These are phyloP conservation scores for Durio zibethinus DNA, from an alignment of 345 rosid genomes.

Conservation along the genomic window DNA sequence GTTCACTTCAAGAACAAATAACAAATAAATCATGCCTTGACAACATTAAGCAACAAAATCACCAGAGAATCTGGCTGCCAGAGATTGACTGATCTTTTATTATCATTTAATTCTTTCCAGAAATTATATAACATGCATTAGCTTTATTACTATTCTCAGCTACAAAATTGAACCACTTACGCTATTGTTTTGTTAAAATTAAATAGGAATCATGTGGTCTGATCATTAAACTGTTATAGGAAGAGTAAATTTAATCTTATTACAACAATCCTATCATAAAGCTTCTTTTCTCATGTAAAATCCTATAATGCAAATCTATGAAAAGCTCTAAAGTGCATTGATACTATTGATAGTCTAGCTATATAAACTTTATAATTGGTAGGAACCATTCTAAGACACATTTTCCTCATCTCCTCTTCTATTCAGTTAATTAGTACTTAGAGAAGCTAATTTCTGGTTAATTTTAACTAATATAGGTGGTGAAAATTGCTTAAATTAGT, in stretches of 20 bases:
- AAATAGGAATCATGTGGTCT: not conserved
- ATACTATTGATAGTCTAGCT: not conserved
- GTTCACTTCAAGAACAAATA: slow-evolving; percentile 1
- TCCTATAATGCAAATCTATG: not conserved
- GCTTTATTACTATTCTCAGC: not conserved
- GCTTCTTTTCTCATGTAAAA: not conserved
- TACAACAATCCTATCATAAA: not conserved
- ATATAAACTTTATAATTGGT: not conserved
- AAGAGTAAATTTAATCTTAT: not conserved
- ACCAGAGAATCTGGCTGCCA: not conserved
- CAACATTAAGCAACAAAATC: not conserved
- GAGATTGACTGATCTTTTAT: not conserved
- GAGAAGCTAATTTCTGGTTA: not conserved
- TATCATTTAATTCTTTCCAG: not conserved
- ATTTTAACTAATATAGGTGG: not conserved
- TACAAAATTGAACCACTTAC: not conserved
- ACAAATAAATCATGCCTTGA: not conserved
- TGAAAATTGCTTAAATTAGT: not conserved
- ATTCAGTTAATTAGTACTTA: not conserved
- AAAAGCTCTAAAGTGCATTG: not conserved
- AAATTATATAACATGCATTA: not conserved
- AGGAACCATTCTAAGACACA: not conserved
- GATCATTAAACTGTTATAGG: not conserved
- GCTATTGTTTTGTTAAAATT: not conserved
- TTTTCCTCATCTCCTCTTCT: not conserved